Conservation (phyloP, 441 rosid species). For the Erodium moschatum region DNA sequence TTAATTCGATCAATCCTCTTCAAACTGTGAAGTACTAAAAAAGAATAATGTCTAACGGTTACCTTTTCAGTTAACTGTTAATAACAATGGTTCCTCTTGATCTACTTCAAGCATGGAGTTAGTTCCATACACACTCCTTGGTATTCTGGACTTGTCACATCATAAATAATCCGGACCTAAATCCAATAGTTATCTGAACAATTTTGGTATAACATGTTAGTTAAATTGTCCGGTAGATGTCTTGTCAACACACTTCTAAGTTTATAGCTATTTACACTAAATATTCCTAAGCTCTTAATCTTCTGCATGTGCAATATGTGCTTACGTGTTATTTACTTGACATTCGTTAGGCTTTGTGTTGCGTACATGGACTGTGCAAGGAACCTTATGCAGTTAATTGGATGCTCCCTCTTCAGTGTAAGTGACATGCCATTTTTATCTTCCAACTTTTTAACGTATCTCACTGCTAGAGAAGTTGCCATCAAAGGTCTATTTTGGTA, state of each 20-base stretch:
- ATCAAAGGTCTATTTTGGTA: neutral
- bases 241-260: neutral
- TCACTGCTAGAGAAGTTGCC: no score
- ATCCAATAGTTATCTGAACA: neutral
- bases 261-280: neutral
- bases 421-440: slow-evolving; percentile 22
- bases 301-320: neutral
- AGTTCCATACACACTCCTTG: neutral
- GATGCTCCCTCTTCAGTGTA: slow-evolving; percentile 42
- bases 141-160: neutral
- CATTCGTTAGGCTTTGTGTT: slow-evolving; percentile 45
- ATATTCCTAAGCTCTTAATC: neutral
- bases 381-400: slow-evolving; percentile 51
- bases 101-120: neutral
- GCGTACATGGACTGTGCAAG: slow-evolving; percentile 61
- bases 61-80: neutral
- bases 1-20: neutral
- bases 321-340: slow-evolving; percentile 10
- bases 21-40: neutral
- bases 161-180: neutral
- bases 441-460: no score
- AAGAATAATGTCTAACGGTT: neutral
- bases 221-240: neutral
- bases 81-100: neutral
- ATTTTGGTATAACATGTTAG: neutral